Evolutionary conservation across 495 filamentous ascomycete genomes (phyloP).

Genomic region (Tuber borchii): DNA sequence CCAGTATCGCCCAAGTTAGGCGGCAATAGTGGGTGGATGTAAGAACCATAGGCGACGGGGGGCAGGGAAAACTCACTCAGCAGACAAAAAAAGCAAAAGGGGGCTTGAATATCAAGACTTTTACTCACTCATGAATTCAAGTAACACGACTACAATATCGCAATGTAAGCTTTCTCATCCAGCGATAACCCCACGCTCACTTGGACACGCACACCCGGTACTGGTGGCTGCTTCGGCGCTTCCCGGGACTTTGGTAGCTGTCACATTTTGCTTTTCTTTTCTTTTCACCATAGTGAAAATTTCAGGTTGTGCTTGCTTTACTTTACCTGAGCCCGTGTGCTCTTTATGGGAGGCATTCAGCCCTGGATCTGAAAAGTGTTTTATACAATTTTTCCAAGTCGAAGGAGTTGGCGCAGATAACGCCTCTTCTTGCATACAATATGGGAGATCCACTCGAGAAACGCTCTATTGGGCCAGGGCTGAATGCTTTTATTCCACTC

Average conservation of each 20-base stretch:
- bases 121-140: neutral
- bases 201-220: neutral
- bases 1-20: neutral
- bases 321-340: too few species aligned
- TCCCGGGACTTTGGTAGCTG: neutral
- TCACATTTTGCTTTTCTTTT: neutral
- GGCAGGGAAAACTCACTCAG: neutral
- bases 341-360: too few species aligned
- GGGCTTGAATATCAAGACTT: neutral
- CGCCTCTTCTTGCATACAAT: too few species aligned
- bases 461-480: too few species aligned
- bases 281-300: neutral
- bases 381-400: too few species aligned
- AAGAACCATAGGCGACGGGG: too few species aligned
- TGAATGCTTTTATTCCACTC: too few species aligned
- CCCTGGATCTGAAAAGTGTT: too few species aligned
- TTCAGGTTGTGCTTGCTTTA: too few species aligned
- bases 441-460: too few species aligned
- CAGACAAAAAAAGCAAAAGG: neutral
- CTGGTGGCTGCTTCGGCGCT: too few species aligned
- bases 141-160: neutral
- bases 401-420: too few species aligned
- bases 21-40: neutral
- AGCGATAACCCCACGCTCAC: neutral
- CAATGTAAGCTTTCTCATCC: neutral